These are phyloP conservation scores for Fusarium miscanthi DNA, from an alignment of 2,329 filamentous ascomycete genomes.

Conservation along the genomic window DNA sequence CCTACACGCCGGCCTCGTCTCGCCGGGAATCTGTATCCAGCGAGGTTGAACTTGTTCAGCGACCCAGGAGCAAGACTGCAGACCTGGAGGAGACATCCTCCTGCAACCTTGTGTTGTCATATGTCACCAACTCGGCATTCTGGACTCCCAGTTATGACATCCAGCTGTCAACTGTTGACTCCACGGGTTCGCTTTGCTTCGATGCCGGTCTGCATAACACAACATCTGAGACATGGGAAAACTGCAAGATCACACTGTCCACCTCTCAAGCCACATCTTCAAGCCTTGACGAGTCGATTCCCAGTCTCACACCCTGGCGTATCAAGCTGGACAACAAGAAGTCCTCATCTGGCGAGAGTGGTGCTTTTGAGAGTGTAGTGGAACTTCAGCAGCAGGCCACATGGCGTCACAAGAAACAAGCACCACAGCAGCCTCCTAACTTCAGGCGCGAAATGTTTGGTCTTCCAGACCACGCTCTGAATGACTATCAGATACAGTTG, in stretches of 20 bases:
- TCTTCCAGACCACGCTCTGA: neutral
- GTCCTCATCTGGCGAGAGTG: slow-evolving; percentile 22
- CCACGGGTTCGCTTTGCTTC: slow-evolving; percentile 66
- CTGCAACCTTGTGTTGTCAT: slow-evolving; percentile 66
- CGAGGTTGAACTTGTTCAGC: slow-evolving; percentile 61
- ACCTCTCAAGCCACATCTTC: slow-evolving; percentile 71
- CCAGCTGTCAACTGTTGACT: slow-evolving; percentile 66
- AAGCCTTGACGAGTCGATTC: slow-evolving; percentile 65
- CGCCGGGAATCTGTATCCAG: slow-evolving; percentile 63
- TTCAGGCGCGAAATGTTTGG: slow-evolving; percentile 23
- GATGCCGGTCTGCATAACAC: slow-evolving; percentile 71
- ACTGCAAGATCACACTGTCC: slow-evolving; percentile 69
- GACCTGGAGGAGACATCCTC: slow-evolving; percentile 27
- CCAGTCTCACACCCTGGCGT: slow-evolving; percentile 66
- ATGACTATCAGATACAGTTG: slow-evolving; percentile 86
- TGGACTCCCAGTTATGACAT: slow-evolving; percentile 73
- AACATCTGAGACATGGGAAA: slow-evolving; percentile 72
- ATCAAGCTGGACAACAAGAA: slow-evolving; percentile 58
- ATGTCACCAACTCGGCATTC: slow-evolving; percentile 67
- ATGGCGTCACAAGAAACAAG: slow-evolving; percentile 45
- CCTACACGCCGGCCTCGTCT: slow-evolving; percentile 58
- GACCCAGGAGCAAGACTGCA: slow-evolving; percentile 48
- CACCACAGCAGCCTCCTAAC: slow-evolving; percentile 53
- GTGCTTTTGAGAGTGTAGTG: slow-evolving; percentile 54
- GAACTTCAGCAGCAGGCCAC: slow-evolving; percentile 50